phyloP scores from a whole-genome alignment of 441 rosid genomes.

The Dalechampia spathulata region DNA sequence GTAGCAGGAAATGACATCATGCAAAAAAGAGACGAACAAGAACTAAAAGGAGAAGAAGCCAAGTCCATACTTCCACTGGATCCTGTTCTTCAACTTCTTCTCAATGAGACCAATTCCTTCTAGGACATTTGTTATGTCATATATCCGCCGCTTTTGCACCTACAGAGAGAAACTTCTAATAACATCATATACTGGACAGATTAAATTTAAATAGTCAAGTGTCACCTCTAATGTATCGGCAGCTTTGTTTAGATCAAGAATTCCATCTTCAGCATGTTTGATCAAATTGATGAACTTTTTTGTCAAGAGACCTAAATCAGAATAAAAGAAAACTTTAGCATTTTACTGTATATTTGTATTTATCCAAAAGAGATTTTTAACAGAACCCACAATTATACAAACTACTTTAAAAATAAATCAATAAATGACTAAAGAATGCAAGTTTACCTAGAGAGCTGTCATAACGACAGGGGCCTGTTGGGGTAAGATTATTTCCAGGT shows the following conservation, averaged over 20 bases:
- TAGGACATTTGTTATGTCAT: constrained; percentile 95
- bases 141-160: constrained; percentile 98
- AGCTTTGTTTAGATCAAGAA: constrained; percentile 90
- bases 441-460: constrained; percentile 92
- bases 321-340: constrained; percentile 18
- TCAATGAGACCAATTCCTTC: constrained; percentile 98
- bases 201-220: constrained; percentile 9
- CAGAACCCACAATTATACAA: constrained; percentile 3
- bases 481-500: constrained; percentile 74
- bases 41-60: background rate
- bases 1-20: constrained; percentile 12
- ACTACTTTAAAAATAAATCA: constrained; percentile 1
- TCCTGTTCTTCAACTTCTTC: constrained; percentile 93
- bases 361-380: background rate
- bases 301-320: constrained; percentile 78
- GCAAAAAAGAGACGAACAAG: constrained; percentile 4
- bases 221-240: constrained; percentile 88
- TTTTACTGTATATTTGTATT: constrained; percentile 2
- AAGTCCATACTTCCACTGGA: constrained; percentile 86
- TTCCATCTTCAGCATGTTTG: constrained; percentile 93
- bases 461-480: constrained; percentile 89
- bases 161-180: constrained; percentile 26
- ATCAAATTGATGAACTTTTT: constrained; percentile 93
- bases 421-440: constrained; percentile 11
- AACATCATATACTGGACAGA: constrained; percentile 11